These are phyloP conservation scores for Brassica cretica DNA, from an alignment of 345 rosid genomes.

Conservation along the genomic window DNA sequence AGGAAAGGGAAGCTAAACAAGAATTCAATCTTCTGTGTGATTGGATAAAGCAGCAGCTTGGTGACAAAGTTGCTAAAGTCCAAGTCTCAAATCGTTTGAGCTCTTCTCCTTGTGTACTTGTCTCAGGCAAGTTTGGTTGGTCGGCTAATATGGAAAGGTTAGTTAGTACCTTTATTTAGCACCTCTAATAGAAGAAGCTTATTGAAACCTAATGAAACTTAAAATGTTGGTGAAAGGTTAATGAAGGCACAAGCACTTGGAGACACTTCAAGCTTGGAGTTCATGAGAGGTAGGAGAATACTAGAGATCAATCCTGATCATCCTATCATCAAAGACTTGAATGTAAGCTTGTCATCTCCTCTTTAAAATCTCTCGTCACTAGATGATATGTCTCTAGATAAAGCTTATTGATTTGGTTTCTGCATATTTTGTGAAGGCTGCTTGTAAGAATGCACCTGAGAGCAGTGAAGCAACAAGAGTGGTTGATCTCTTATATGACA, in stretches of 20 bases:
- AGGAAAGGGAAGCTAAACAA: conserved; percentile 80
- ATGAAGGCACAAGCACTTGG: conserved; percentile 99
- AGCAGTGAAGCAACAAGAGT: conserved; percentile 85
- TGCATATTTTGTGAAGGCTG: conserved; percentile 57
- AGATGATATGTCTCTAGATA: too few species aligned
- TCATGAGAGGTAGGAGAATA: conserved; percentile 97
- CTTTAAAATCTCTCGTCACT: not conserved
- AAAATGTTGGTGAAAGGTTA: conserved; percentile 10
- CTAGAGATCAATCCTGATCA: conserved; percentile 92
- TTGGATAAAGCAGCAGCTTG: conserved; percentile 96
- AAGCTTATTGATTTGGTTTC: not conserved
- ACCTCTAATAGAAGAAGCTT: too few species aligned
- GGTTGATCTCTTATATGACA: conserved; percentile 82
- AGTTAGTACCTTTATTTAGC: too few species aligned
- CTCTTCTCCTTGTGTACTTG: conserved; percentile 97
- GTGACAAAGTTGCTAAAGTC: conserved; percentile 68
- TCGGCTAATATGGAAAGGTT: conserved; percentile 97
- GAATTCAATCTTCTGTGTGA: conserved; percentile 83
- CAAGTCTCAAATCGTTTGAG: conserved; percentile 90
- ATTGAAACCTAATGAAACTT: too few species aligned
- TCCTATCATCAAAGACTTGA: conserved; percentile 84
- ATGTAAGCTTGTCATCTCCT: conserved; percentile 43
- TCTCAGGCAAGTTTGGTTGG: conserved; percentile 99
- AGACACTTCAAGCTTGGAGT: conserved; percentile 92
- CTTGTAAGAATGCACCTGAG: conserved; percentile 86